Evolutionary conservation across 495 filamentous ascomycete species (phyloP).

Genomic region (Talaromyces trachyspermus): DNA sequence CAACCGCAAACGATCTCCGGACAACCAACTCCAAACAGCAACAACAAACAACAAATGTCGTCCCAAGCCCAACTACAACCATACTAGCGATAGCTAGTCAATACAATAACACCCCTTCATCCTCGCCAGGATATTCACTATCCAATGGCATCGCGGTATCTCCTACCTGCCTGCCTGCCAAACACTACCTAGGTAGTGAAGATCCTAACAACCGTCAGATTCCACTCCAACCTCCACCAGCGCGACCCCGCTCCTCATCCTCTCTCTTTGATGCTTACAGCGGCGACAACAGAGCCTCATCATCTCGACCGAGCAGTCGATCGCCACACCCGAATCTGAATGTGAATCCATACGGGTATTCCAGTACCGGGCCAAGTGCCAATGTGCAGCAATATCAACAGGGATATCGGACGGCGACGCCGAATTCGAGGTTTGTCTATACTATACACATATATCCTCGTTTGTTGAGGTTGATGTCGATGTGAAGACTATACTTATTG

Average conservation of each 20-base stretch:
- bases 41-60: too few species aligned
- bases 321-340: slow-evolving; percentile 50
- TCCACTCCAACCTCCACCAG: slow-evolving; percentile 59
- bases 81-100: too few species aligned
- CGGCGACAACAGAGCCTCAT: slow-evolving; percentile 41
- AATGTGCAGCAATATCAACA: slow-evolving; percentile 10
- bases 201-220: slow-evolving; percentile 42
- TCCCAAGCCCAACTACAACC: too few species aligned
- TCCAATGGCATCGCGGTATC: too few species aligned
- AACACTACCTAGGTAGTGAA: background rate
- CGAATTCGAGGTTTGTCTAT: slow-evolving; percentile 72
- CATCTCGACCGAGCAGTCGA: slow-evolving; percentile 36
- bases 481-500: too few species aligned
- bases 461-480: too few species aligned
- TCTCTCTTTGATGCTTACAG: slow-evolving; percentile 84
- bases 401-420: slow-evolving; percentile 54
- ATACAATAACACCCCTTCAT: too few species aligned
- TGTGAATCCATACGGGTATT: slow-evolving; percentile 55
- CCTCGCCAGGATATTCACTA: too few species aligned
- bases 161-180: background rate
- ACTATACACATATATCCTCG: too few species aligned
- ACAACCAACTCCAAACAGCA: too few species aligned
- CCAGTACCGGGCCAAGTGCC: slow-evolving; percentile 37
- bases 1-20: too few species aligned
- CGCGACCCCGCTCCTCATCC: slow-evolving; percentile 77